phyloP scores from a whole-genome alignment of 2,329 filamentous ascomycete genomes.

The Diaporthe vexans region DNA sequence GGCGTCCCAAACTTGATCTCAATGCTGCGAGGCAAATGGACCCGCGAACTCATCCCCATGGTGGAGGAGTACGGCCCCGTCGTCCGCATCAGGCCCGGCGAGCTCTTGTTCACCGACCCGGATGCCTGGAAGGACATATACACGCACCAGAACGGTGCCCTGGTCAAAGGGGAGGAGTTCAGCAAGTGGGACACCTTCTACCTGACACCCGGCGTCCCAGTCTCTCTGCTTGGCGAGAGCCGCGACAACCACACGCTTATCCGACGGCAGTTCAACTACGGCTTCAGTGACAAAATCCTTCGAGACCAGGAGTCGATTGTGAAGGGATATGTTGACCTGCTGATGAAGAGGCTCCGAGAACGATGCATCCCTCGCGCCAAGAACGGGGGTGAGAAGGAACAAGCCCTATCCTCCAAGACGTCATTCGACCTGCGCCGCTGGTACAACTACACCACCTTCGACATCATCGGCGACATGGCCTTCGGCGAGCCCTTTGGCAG shows the following conservation, averaged over 20 bases:
- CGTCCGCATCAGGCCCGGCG: slow-evolving; percentile 40
- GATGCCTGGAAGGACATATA: slow-evolving; percentile 43
- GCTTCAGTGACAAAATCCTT: slow-evolving; percentile 50
- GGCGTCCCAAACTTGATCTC: slow-evolving; percentile 16
- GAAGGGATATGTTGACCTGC: slow-evolving; percentile 45
- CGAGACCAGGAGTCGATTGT: slow-evolving; percentile 50
- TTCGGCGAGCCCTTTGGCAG: slow-evolving; percentile 60
- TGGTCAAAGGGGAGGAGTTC: slow-evolving; percentile 40
- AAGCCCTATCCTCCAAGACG: neutral
- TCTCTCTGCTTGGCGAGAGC: slow-evolving; percentile 40
- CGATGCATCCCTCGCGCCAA: slow-evolving; percentile 1
- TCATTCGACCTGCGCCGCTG: slow-evolving; percentile 44
- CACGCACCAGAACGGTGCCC: slow-evolving; percentile 37
- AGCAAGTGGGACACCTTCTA: slow-evolving; percentile 41
- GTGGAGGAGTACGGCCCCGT: slow-evolving; percentile 43
- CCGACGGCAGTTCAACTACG: slow-evolving; percentile 46
- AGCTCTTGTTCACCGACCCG: slow-evolving; percentile 37
- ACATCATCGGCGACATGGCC: slow-evolving; percentile 58
- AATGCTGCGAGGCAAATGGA: slow-evolving; percentile 30
- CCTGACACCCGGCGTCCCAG: neutral
- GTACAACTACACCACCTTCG: slow-evolving; percentile 55
- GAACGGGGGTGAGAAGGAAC: slow-evolving; percentile 37
- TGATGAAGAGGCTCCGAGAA: slow-evolving; percentile 42
- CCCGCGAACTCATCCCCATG: slow-evolving; percentile 16
- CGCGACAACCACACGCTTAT: slow-evolving; percentile 41